These are phyloP conservation scores for Sanghuangporus weigelae DNA, from an alignment of 1,284 basidiomycete species.

Conservation along the genomic window DNA sequence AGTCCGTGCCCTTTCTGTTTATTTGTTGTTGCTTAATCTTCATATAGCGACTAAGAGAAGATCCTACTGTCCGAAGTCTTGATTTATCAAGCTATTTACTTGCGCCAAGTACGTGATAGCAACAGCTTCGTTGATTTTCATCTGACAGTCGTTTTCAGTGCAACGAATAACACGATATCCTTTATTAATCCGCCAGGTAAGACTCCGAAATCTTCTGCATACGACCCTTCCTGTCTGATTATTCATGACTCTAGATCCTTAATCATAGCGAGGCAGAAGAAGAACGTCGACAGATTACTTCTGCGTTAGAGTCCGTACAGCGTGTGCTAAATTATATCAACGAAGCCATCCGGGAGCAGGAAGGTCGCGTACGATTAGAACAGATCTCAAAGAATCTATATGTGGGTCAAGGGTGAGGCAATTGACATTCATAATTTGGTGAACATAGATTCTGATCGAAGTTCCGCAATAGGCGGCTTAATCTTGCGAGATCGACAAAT, in stretches of 20 bases:
- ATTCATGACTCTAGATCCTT: slow-evolving; percentile 51
- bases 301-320: slow-evolving; percentile 64
- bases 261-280: slow-evolving; percentile 67
- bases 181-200: slow-evolving; percentile 74
- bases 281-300: slow-evolving; percentile 51
- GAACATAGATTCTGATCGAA: neutral
- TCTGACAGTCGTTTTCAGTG: slow-evolving; percentile 46
- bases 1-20: neutral
- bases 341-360: slow-evolving; percentile 83
- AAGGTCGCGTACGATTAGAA: slow-evolving; percentile 68
- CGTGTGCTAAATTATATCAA: slow-evolving; percentile 78
- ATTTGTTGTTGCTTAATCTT: slow-evolving; percentile 1
- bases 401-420: slow-evolving; percentile 76
- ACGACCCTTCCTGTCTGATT: neutral
- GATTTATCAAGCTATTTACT: slow-evolving; percentile 90
- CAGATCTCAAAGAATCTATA: slow-evolving; percentile 75
- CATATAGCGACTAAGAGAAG: slow-evolving; percentile 55
- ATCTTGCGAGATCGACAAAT: slow-evolving; percentile 85
- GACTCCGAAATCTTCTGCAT: slow-evolving; percentile 9
- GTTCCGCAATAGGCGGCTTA: slow-evolving; percentile 55
- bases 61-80: slow-evolving; percentile 74
- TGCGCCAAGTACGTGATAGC: slow-evolving; percentile 66
- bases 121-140: neutral
- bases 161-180: slow-evolving; percentile 94
- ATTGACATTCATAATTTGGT: neutral